phyloP scores from a whole-genome alignment of 768 basidiomycete species.

The Russula brevipes region DNA sequence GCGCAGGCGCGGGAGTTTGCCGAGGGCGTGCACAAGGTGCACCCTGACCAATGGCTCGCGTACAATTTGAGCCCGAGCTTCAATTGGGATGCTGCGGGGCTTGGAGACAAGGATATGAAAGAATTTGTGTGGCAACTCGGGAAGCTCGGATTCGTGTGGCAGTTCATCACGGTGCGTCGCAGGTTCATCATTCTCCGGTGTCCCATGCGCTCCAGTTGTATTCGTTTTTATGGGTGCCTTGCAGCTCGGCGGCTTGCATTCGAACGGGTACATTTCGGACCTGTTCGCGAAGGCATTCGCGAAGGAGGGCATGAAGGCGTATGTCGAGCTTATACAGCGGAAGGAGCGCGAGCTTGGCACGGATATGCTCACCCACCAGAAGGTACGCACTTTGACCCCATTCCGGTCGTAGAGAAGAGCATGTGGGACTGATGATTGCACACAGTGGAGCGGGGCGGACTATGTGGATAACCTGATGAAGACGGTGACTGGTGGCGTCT shows the following conservation, averaged over 20 bases:
- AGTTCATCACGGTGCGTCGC: conserved; percentile 89
- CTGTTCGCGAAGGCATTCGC: conserved; percentile 84
- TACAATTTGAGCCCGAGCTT: conserved; percentile 95
- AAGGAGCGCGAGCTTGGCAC: conserved; percentile 90
- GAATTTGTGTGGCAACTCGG: conserved; percentile 89
- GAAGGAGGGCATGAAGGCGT: conserved; percentile 98
- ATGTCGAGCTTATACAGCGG: conserved; percentile 90
- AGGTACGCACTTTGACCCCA: conserved; percentile 42
- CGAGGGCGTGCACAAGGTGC: conserved; percentile 72
- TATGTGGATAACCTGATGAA: conserved; percentile 88
- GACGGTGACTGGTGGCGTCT: conserved; percentile 96
- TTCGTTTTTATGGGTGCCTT: background rate
- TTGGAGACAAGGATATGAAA: conserved; percentile 81
- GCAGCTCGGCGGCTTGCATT: conserved; percentile 93
- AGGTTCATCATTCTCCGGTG: background rate
- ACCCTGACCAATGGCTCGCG: conserved; percentile 90
- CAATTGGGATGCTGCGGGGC: conserved; percentile 92
- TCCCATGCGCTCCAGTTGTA: background rate
- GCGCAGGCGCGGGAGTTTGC: conserved; percentile 91
- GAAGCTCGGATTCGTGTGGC: conserved; percentile 96
- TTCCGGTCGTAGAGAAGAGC: background rate
- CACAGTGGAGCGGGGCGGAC: conserved; percentile 91
- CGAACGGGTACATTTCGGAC: conserved; percentile 95
- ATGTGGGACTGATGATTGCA: conserved; percentile 21
- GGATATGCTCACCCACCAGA: conserved; percentile 97